phyloP scores from a whole-genome alignment of 495 filamentous ascomycete species.

The Tuber aestivum region DNA sequence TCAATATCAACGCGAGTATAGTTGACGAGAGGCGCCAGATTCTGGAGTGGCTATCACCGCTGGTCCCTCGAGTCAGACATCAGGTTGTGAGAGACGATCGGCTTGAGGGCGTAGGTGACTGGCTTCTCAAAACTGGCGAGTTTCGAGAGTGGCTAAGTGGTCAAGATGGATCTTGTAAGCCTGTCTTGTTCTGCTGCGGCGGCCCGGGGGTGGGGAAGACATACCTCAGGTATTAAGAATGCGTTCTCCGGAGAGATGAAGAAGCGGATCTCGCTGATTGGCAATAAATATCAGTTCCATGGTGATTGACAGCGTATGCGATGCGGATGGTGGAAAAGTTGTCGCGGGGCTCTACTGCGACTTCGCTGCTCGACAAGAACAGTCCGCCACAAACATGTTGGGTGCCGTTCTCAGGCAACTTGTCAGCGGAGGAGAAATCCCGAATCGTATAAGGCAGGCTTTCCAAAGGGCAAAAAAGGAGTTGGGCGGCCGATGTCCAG shows the following conservation, averaged over 20 bases:
- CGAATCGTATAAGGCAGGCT: not conserved
- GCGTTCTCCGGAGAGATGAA: not conserved
- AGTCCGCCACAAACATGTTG: not conserved
- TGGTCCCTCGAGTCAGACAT: too few relatives aligned
- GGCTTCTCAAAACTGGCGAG: too few relatives aligned
- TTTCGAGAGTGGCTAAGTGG: too few relatives aligned
- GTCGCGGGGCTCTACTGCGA: not conserved
- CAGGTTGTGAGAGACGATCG: too few relatives aligned
- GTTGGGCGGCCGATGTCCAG: not conserved
- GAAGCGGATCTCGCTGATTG: too few relatives aligned
- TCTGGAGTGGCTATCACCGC: too few relatives aligned
- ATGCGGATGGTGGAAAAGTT: not conserved
- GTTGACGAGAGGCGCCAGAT: too few relatives aligned
- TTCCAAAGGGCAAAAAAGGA: not conserved
- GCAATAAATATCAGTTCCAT: not conserved
- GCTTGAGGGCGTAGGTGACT: too few relatives aligned
- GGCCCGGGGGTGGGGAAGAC: too few relatives aligned
- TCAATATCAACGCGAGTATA: too few relatives aligned
- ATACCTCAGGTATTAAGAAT: not conserved
- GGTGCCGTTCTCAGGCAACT: not conserved
- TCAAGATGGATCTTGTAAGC: too few relatives aligned
- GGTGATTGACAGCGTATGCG: not conserved
- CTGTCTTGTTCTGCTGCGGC: too few relatives aligned
- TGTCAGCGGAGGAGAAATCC: not conserved
- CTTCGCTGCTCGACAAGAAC: not conserved